phyloP scores from a whole-genome alignment of 2,329 filamentous ascomycete genomes.

The Cytospora piceicola region DNA sequence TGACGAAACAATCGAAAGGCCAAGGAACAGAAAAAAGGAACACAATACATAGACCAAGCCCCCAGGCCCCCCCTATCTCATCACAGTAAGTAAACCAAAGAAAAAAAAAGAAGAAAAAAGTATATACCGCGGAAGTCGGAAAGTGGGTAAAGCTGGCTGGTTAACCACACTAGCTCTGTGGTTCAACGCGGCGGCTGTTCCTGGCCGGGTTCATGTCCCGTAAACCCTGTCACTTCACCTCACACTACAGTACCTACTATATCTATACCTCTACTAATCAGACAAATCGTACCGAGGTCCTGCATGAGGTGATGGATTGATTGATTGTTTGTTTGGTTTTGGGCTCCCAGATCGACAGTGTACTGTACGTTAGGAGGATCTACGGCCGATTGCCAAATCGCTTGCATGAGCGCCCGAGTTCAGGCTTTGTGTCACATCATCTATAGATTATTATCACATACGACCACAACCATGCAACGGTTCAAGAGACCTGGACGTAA shows the following conservation, averaged over 20 bases:
- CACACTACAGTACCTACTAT: neutral
- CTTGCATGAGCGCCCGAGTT: conserved; percentile 21
- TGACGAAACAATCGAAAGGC: neutral
- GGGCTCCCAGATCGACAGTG: conserved; percentile 1
- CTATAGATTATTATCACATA: neutral
- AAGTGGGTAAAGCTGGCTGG: conserved; percentile 6
- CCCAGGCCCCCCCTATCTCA: too few relatives aligned
- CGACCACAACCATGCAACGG: neutral
- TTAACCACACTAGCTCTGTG: conserved; percentile 22
- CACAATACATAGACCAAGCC: neutral
- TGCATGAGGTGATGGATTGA: neutral
- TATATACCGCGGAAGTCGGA: conserved; percentile 8
- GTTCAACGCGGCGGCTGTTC: conserved; percentile 26
- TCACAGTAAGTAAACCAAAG: too few relatives aligned
- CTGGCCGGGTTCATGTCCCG: conserved; percentile 8
- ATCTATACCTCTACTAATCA: neutral
- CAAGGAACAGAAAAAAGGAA: neutral
- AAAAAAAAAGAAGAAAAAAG: too few relatives aligned
- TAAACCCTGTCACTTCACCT: conserved; percentile 19
- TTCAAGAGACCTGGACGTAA: neutral
- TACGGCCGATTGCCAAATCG: conserved; percentile 18
- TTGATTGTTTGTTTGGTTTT: neutral
- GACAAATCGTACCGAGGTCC: neutral
- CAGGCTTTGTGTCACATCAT: conserved; percentile 19
- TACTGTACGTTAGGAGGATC: conserved; percentile 12